phyloP scores from a whole-genome alignment of 257 asterid species.

The Euphrasia confusa region DNA sequence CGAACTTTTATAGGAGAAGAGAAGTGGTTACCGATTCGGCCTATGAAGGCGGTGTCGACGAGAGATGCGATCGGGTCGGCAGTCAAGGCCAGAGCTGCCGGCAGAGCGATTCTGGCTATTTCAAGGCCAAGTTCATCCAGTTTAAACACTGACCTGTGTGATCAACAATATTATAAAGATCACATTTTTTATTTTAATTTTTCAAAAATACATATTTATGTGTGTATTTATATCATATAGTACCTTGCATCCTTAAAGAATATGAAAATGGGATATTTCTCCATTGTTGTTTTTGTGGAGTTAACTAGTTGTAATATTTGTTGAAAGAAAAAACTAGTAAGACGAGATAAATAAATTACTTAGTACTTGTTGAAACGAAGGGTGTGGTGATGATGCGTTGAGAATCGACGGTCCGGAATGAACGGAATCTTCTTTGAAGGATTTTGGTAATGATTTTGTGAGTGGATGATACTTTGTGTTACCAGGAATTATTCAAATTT shows the following conservation, averaged over 20 bases:
- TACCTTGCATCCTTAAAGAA: slow-evolving; percentile 44
- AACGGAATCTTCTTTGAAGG: too few species aligned
- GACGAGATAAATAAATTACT: too few species aligned
- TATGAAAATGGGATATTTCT: slow-evolving; percentile 31
- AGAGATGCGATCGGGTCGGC: slow-evolving; percentile 89
- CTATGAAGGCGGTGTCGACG: slow-evolving; percentile 69
- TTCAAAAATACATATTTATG: too few species aligned
- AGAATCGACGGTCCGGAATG: too few species aligned
- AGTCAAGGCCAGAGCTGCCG: slow-evolving; percentile 76
- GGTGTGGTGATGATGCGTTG: too few species aligned
- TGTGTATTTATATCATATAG: too few species aligned
- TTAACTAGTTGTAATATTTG: too few species aligned
- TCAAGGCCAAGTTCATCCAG: slow-evolving; percentile 64
- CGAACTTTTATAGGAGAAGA: background rate
- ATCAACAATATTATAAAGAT: background rate
- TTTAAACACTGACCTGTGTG: slow-evolving; percentile 53
- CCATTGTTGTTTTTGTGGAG: background rate
- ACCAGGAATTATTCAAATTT: background rate
- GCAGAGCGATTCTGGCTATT: slow-evolving; percentile 57
- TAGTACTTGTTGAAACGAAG: too few species aligned
- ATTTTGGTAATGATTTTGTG: too few species aligned
- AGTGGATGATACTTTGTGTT: too few species aligned
- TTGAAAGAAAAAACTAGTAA: too few species aligned
- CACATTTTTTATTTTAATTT: too few species aligned
- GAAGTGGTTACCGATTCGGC: slow-evolving; percentile 56